These are phyloP conservation scores for Lasiodiplodia sp. DNA, from an alignment of 2,329 filamentous ascomycete species.

Conservation along the genomic window DNA sequence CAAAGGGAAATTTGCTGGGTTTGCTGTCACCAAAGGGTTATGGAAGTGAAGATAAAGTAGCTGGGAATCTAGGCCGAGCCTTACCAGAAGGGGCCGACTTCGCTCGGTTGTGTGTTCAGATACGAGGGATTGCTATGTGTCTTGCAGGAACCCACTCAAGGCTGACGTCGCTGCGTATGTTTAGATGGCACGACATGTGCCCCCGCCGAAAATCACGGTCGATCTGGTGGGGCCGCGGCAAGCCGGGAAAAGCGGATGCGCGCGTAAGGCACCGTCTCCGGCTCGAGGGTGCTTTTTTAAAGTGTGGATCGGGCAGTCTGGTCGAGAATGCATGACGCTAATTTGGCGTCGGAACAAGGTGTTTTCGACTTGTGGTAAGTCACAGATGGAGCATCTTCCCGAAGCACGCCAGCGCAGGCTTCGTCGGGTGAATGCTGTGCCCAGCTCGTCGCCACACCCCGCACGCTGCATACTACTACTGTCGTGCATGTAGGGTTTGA, in stretches of 20 bases:
- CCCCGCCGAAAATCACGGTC: slow-evolving; percentile 18
- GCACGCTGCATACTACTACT: slow-evolving; percentile 11
- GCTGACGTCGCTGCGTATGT: slow-evolving; percentile 1
- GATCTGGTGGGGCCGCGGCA: slow-evolving; percentile 5
- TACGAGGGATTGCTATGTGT: not conserved
- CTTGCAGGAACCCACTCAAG: slow-evolving; percentile 3
- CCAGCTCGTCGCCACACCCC: not conserved
- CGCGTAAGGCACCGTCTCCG: slow-evolving; percentile 2
- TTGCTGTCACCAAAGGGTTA: not conserved
- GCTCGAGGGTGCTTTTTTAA: not conserved
- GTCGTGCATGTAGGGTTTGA: slow-evolving; percentile 24
- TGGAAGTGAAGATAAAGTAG: not conserved
- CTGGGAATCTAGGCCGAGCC: not conserved
- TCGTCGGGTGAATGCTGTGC: slow-evolving; percentile 10
- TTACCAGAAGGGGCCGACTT: not conserved
- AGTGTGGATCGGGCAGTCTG: not conserved
- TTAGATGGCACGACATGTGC: slow-evolving; percentile 3
- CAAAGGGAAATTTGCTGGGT: slow-evolving; percentile 1
- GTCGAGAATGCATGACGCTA: not conserved
- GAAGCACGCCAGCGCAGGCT: not conserved
- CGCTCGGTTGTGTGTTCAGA: not conserved
- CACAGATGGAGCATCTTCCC: not conserved
- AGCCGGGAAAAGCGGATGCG: slow-evolving; percentile 8
- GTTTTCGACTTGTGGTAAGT: not conserved
- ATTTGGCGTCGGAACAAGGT: not conserved